Evolutionary conservation across 2,329 filamentous ascomycete species (phyloP), one percentile per base, ranked within the genome.

Genomic region (Lasiodiplodia gonubiensis): DNA sequence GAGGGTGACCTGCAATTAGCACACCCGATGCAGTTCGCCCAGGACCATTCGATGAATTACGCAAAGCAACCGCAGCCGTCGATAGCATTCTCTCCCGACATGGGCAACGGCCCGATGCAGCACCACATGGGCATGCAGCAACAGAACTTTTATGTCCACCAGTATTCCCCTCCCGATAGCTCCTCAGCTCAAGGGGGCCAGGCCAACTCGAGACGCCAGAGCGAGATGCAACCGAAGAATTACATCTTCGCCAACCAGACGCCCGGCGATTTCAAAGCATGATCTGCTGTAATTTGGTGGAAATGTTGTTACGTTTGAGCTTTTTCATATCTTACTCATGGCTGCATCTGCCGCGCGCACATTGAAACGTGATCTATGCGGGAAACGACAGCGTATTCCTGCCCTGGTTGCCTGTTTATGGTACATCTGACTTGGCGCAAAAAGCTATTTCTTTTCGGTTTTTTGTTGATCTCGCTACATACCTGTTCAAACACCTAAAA

Each of bases 201-300:
- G 42, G 27, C 39, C 54, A 74, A 74, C n/a, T 72, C 73, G 37
- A 70, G 72, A 27, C 71, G 70, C 10, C 59, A 51, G 30, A 63
- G 37, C 46, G 76, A 78, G 65, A 72, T 74, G n/a, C 72, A 77
- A 69, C 71, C 79, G 2, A 84, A 83, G 73, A 82, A 76, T 67
- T 84, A 82, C 70, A 80, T 81, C 18, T 84, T 84, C 67, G 80
- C 81, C 54, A 83, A 83, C 59, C 80, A 82, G 67, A 79, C 79
- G 11, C 81, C 82, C 1, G 75, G 78, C 68, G 79, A 83, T 70
- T 84, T 82, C 70, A 74, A 75, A 68, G 55, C 61, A 42, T 68
- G 55, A 68, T 33, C n/a, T 51, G 53, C 54, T 59, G 25, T 51
- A 57, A 21, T 23, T 48, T 12, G 63, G 37, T 65, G 52, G 42